phyloP scores from a whole-genome alignment of 1,284 basidiomycete genomes.

The Clitocybe nebularis region DNA sequence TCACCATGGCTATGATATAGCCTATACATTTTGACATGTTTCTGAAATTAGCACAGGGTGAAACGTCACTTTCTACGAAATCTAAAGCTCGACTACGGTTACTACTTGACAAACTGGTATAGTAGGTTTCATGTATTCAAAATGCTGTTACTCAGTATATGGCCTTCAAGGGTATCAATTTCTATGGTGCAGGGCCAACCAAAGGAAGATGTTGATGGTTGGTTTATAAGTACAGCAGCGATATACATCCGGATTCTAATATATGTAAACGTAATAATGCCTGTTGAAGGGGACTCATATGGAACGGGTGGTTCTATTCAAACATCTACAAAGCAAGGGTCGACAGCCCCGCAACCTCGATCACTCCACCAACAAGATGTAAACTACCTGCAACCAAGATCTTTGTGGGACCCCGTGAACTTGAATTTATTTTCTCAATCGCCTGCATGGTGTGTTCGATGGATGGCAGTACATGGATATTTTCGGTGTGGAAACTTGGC shows the following conservation, averaged over 20 bases:
- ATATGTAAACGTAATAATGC: neutral
- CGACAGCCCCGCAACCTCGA: conserved; percentile 83
- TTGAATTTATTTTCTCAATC: conserved; percentile 40
- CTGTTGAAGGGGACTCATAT: too few species aligned
- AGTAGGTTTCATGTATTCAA: conserved; percentile 8
- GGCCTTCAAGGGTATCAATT: conserved; percentile 45
- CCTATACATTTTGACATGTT: conserved; percentile 60
- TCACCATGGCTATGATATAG: conserved; percentile 28
- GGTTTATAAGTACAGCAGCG: too few species aligned
- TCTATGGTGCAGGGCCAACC: conserved; percentile 36
- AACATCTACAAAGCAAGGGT: conserved; percentile 47
- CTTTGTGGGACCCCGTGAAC: conserved; percentile 37
- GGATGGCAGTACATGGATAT: conserved; percentile 79
- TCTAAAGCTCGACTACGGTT: conserved; percentile 39
- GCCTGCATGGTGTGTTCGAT: conserved; percentile 84
- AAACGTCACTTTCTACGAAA: conserved; percentile 26
- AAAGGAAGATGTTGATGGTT: conserved; percentile 12
- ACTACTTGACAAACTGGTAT: conserved; percentile 59
- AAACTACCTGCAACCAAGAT: conserved; percentile 91
- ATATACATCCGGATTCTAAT: too few species aligned
- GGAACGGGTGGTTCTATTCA: neutral
- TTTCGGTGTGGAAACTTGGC: conserved; percentile 54
- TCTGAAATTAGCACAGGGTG: conserved; percentile 30
- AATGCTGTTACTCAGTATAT: neutral
- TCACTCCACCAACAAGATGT: conserved; percentile 92